These are phyloP conservation scores for Pilobolus umbonatus DNA, from an alignment of 192 early-diverging fungal genomes.

Conservation along the genomic window DNA sequence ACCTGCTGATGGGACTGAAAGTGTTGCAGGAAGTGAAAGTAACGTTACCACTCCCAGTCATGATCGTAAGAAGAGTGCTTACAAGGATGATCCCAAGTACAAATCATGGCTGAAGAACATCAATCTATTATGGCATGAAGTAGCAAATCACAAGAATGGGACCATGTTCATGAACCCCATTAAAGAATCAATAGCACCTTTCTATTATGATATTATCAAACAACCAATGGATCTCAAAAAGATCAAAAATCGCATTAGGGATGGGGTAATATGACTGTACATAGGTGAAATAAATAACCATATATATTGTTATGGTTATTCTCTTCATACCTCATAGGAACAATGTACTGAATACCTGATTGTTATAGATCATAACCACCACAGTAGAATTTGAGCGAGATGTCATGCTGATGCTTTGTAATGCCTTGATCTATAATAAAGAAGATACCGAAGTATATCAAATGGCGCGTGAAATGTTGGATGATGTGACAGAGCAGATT, in stretches of 20 bases:
- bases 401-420: conserved; percentile 81
- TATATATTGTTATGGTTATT: no score
- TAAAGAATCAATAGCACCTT: conserved; percentile 73
- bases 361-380: conserved; percentile 62
- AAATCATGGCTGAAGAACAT: conserved; percentile 80
- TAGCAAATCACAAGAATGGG: conserved; percentile 83
- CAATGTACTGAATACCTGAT: no score
- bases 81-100: conserved; percentile 40
- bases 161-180: conserved; percentile 79
- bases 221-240: conserved; percentile 82
- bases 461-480: conserved; percentile 79
- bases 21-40: conserved; percentile 10
- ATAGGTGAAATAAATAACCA: no score
- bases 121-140: conserved; percentile 73
- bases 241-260: conserved; percentile 80
- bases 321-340: no score
- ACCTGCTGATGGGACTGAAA: conserved; percentile 5
- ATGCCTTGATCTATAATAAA: conserved; percentile 85
- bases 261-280: conserved; percentile 55
- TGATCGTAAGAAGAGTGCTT: conserved; percentile 28
- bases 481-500: conserved; percentile 70
- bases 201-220: conserved; percentile 75
- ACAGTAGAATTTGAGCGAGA: conserved; percentile 91
- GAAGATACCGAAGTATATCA: conserved; percentile 81
- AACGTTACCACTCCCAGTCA: conserved; percentile 15